These are phyloP conservation scores for Podila epicladia DNA, from an alignment of 192 early-diverging fungal genomes.

Conservation along the genomic window DNA sequence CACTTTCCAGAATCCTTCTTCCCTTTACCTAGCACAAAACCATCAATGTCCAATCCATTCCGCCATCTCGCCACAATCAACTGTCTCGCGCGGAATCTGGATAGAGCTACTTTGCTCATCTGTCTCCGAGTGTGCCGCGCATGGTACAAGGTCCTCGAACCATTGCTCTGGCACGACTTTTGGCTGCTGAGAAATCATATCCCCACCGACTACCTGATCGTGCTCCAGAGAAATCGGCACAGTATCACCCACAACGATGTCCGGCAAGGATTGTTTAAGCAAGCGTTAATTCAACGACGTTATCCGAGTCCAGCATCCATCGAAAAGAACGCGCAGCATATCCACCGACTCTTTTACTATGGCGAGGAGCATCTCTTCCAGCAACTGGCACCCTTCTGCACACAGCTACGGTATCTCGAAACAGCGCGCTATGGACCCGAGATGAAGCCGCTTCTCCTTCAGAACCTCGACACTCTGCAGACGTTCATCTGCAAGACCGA, in stretches of 20 bases:
- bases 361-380: constrained; percentile 12
- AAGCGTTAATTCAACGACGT: not conserved
- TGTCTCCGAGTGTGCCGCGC: constrained; percentile 9
- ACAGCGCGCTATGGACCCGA: not conserved
- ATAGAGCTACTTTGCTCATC: not conserved
- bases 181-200: constrained; percentile 4
- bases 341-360: constrained; percentile 9
- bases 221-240: not conserved
- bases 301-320: not conserved
- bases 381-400: constrained; percentile 6
- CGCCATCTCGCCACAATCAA: not conserved
- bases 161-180: constrained; percentile 20
- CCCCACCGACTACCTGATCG: no score
- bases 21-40: no score
- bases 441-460: constrained; percentile 16
- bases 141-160: constrained; percentile 12
- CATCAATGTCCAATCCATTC: not conserved
- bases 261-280: not conserved
- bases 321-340: constrained; percentile 11
- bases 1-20: no score
- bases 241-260: not conserved
- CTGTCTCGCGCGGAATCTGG: not conserved
- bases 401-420: constrained; percentile 17
- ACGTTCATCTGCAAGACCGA: constrained; percentile 18
- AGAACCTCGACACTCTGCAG: constrained; percentile 10